A percentile compares a stretch with the other conserved stretches of the same genome.
These are phyloP conservation scores for Rhodotorula toruloides DNA, from an alignment of 768 basidiomycete genomes.

Conservation along the genomic window DNA sequence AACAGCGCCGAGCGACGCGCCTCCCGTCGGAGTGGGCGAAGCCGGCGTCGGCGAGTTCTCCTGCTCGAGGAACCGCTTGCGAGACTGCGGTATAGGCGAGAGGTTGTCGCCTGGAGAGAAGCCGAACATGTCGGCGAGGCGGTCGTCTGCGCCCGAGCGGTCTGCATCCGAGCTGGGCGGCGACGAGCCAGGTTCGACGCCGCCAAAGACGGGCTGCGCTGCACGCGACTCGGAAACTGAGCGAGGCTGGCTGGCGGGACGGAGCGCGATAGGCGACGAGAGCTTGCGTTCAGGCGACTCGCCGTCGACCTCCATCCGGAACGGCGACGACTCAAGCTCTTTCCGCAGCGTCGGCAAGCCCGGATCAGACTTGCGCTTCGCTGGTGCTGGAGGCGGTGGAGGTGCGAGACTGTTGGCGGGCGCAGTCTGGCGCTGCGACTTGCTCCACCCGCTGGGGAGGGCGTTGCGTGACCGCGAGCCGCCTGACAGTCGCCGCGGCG, in stretches of 20 bases:
- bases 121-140: slow-evolving; percentile 17
- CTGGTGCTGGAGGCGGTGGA: neutral
- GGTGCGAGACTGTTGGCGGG: slow-evolving; percentile 2
- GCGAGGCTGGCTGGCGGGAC: slow-evolving; percentile 12
- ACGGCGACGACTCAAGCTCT: slow-evolving; percentile 26
- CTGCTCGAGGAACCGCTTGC: slow-evolving; percentile 36
- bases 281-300: slow-evolving; percentile 16
- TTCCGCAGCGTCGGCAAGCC: slow-evolving; percentile 5
- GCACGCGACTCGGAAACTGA: slow-evolving; percentile 26
- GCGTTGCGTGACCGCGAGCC: slow-evolving; percentile 18
- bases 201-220: neutral
- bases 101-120: slow-evolving; percentile 8
- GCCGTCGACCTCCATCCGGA: slow-evolving; percentile 38
- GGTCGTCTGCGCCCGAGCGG: slow-evolving; percentile 20
- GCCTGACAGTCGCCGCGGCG: neutral
- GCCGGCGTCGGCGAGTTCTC: slow-evolving; percentile 32
- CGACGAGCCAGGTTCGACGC: neutral
- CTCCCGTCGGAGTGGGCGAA: neutral
- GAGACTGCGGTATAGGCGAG: slow-evolving; percentile 28
- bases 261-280: slow-evolving; percentile 16
- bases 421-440: slow-evolving; percentile 2
- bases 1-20: slow-evolving; percentile 10
- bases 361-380: slow-evolving; percentile 37
- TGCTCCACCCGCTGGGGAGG: slow-evolving; percentile 14
- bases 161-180: slow-evolving; percentile 8